A percentile compares a stretch with the other conserved stretches of the same genome.
Evolutionary conservation across 2,329 filamentous ascomycete species (phyloP).

Genomic region (Penicillium freii): DNA sequence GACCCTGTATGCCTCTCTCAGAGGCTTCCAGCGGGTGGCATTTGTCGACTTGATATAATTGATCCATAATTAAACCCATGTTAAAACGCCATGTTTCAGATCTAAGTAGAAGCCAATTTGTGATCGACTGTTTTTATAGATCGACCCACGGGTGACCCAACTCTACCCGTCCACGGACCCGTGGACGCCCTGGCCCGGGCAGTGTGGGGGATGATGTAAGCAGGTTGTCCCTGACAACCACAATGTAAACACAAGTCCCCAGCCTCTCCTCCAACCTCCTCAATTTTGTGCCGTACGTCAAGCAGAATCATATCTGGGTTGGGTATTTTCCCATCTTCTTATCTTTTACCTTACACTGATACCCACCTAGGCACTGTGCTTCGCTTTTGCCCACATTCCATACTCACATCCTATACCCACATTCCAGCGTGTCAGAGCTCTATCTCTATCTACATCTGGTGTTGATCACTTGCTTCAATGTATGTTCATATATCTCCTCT

Average conservation of each 20-base stretch:
- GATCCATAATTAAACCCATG: background rate
- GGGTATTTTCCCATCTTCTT: constrained; percentile 8
- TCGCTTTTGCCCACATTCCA: background rate
- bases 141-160: constrained; percentile 5
- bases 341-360: constrained; percentile 12
- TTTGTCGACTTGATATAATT: background rate
- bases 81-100: background rate
- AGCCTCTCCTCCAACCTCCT: constrained; percentile 43
- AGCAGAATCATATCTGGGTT: constrained; percentile 11
- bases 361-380: constrained; percentile 2
- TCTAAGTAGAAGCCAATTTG: background rate
- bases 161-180: constrained; percentile 1
- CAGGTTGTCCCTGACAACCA: constrained; percentile 27
- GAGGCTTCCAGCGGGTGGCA: background rate
- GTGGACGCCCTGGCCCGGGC: background rate
- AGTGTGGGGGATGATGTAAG: constrained; percentile 25
- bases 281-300: constrained; percentile 26
- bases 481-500: constrained; percentile 2
- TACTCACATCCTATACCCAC: constrained; percentile 6
- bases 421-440: constrained; percentile 5
- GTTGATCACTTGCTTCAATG: constrained; percentile 15
- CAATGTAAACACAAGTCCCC: constrained; percentile 33
- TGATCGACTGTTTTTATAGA: constrained; percentile 15
- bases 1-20: background rate
- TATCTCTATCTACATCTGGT: constrained; percentile 14